Base-by-base conservation (phyloP, 23 red algal species). In the Cyanidiococcus yangmingshanensis region DNA sequence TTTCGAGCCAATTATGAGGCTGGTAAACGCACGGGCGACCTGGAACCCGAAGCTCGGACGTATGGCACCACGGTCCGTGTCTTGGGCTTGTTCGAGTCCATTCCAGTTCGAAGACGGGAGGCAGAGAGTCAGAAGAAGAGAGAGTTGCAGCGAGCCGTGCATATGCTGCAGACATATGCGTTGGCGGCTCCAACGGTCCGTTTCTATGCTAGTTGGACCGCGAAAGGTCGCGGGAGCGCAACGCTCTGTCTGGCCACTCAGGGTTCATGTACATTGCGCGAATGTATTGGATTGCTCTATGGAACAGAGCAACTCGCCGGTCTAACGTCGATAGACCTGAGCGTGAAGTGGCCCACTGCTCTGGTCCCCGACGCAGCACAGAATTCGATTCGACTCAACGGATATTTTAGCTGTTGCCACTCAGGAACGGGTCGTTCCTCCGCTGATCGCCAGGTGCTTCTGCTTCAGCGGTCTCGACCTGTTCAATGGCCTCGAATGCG, bases 81-180 rank as follows among this genome's bases (percentile, higher is more conserved):
- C 17, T 80, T 57, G 2, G 74, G 59, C 36, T 76, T 95, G 31
- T 95, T 95, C 86, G 75, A 68, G 39, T 45, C 41, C 40, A 75
- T 95, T 32, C 90, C 90, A 17, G 90, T 95, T 3, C 90, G 90
- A 1, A 68, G 76, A 39, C 80, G 79, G 58, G 82, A 86, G 54
- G 86, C 83, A 16, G 35, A 67, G 38, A 59, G 41, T n/a, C 68
- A 88, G 29, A 40, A 75, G 7, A 78, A 83, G 39, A 54, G 90
- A 39, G 79, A 95, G 76, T 54, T 75, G n/a, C 68, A 79, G 39
- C 76, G 81, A 33, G 75, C 81, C 31, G 45, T 95, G 16, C 74
- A 77, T 1, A 59, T 83, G 0, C 76, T 89, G 34, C 90, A 95
- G 38, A 83, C 77, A 33, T 57, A 75, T 2, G 90, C 90, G 3